Conservation (phyloP, 768 basidiomycete species). For the Chalciporus pseudorubinellus region DNA sequence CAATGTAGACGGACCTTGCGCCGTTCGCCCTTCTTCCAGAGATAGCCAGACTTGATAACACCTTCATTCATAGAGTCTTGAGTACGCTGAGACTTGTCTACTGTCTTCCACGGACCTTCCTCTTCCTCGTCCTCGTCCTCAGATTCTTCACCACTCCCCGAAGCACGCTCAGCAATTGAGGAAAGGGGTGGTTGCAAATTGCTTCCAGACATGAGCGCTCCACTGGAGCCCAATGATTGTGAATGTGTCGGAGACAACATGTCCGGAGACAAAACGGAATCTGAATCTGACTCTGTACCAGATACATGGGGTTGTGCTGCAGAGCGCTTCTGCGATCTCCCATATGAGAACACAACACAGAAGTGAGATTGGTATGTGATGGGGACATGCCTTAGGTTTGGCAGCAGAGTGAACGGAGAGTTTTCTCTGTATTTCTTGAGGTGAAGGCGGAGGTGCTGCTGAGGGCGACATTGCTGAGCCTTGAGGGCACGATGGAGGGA, state of each 20-base stretch:
- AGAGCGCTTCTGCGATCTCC: slow-evolving; percentile 29
- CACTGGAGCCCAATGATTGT: slow-evolving; percentile 35
- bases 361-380: not conserved
- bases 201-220: slow-evolving; percentile 30
- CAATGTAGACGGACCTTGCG: slow-evolving; percentile 68
- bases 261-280: slow-evolving; percentile 64
- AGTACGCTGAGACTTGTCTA: slow-evolving; percentile 41
- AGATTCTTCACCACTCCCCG: slow-evolving; percentile 72
- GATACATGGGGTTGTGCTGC: slow-evolving; percentile 44
- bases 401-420: slow-evolving; percentile 71
- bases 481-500: not conserved
- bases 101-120: slow-evolving; percentile 62
- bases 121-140: slow-evolving; percentile 73
- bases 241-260: slow-evolving; percentile 36
- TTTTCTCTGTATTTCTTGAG: slow-evolving; percentile 84
- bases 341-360: slow-evolving; percentile 15
- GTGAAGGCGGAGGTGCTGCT: slow-evolving; percentile 62
- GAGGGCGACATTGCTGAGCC: slow-evolving; percentile 27
- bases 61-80: slow-evolving; percentile 59
- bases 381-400: slow-evolving; percentile 43
- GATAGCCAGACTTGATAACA: slow-evolving; percentile 87
- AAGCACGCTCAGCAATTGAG: slow-evolving; percentile 74
- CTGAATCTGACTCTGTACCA: slow-evolving; percentile 85
- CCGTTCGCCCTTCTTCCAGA: slow-evolving; percentile 97
- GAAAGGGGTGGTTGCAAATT: slow-evolving; percentile 54